Evolutionary conservation across 2,329 filamentous ascomycete genomes (phyloP), one percentile per base, ranked within the genome.

Genomic region (Fusarium torreyae): DNA sequence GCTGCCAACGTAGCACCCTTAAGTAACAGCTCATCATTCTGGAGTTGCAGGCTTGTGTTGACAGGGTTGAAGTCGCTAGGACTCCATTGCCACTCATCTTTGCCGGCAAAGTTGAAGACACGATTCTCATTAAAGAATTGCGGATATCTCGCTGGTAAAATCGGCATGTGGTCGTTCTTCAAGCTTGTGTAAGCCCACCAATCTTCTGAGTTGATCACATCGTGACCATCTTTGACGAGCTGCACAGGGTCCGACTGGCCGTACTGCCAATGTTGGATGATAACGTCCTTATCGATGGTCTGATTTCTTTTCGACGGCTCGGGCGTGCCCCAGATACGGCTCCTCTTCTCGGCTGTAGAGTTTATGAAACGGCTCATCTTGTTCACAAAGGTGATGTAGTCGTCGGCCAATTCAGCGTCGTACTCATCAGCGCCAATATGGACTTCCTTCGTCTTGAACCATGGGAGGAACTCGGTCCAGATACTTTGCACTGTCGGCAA

Each of bases 141-240:
- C 0, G 63, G 63, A 5, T 66, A 66, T 5, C 54, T 52, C 1
- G 63, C 63, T 26, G 63, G 63, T 1, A 66, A 7, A 8, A 66
- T 66, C 2, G 63, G 63, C 63, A 66, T 66, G 11, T 66, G 63
- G 10, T 66, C 63, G 14, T 61, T 66, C 31, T 66, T 66, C 1
- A 66, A 13, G 7, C 63, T 66, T 14, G 61, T 66, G 6, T 66
- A 66, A 3, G 61, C 63, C 63, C 63, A 66, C 63, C 63, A 66
- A 5, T 66, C 63, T n/a, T 66, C 33, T 5, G 63, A 66, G 31
- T 66, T 66, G 26, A 66, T 66, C 7, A 66, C 28, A 0, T 55
- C 43, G 38, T 61, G 66, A 7, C 48, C 61, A 6, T 66, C 54
- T 11, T 66, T 55, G 14, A 40, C 54, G 2, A 66, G 36, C 8